Base-by-base conservation (phyloP, 2,329 filamentous ascomycete genomes). In the Nannizziopsis arthrosporioides region DNA sequence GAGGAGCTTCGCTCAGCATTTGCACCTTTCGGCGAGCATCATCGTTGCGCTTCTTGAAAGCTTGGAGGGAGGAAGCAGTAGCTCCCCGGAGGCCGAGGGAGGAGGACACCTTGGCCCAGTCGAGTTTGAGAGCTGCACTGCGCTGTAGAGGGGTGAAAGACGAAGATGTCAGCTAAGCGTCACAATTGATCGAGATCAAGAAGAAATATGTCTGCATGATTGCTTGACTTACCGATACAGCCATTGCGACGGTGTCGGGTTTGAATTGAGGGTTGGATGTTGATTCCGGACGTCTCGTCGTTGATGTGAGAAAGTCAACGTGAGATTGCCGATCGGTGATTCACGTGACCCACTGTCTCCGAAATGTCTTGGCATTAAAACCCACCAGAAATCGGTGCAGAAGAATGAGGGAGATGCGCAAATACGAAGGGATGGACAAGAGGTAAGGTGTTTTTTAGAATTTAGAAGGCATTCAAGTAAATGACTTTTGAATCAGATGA, bases 21-120 rank as follows among this genome's bases (percentile, higher is more conserved):
- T 84, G 81, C 54, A 98, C 78, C 74, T 90, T 90, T 76, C 92
- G 90, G 73, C 90, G 89, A 67, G 87, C 90, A 69, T 95, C 89
- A 68, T 98, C 92, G 78, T 96, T 95, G 75, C 92, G 89, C 82
- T 94, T 92, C 81, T 98, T 98, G 84, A 98, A 98, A 58, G 86
- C 80, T 69, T 90, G 84, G 54, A 98, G 87, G 54, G 90, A 84
- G 63, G 83, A 74, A 60, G 86, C 89, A 60, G 92, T 98, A 75
- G 88, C 85, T 69, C 92, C 92, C 71, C 86, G 86, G 70, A 98
- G 87, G 70, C 90, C 90, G 64, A 98, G 88, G 66, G 90, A 93
- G 73, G 79, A 81, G 73, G 84, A 84, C 66, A 98, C 81, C 76
- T 93, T 92, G 74, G 81, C 81, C 92, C 92, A 98, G 82, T 98